Evolutionary conservation across 768 basidiomycete genomes (phyloP).

Genomic region (Phylloporus sp.): DNA sequence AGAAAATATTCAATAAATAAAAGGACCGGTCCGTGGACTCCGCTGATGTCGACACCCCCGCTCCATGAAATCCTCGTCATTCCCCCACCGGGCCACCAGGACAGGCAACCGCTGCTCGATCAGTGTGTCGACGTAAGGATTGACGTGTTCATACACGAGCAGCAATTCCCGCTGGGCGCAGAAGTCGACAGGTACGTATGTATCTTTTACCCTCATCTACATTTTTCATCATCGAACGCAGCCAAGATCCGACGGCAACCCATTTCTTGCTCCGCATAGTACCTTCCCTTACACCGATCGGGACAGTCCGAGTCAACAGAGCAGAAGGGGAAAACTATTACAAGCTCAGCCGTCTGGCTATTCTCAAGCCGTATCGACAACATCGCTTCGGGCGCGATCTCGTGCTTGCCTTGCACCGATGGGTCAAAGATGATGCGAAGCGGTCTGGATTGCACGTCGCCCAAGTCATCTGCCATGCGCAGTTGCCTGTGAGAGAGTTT

Average conservation of each 20-base stretch:
- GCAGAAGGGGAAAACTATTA: constrained; percentile 43
- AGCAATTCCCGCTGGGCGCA: constrained; percentile 63
- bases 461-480: constrained; percentile 61
- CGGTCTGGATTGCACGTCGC: constrained; percentile 26
- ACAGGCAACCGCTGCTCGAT: constrained; percentile 46
- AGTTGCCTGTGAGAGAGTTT: constrained; percentile 63
- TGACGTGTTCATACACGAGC: constrained; percentile 46
- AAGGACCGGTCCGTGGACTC: too few relatives aligned
- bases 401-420: constrained; percentile 56
- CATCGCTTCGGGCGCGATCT: constrained; percentile 63
- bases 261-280: constrained; percentile 70
- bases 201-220: constrained; percentile 8
- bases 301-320: constrained; percentile 57
- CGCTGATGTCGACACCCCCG: too few relatives aligned
- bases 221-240: constrained; percentile 26
- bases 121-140: constrained; percentile 60
- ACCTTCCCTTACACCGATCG: constrained; percentile 58
- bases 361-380: constrained; percentile 61
- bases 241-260: constrained; percentile 56
- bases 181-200: constrained; percentile 68
- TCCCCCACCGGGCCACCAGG: constrained; percentile 32
- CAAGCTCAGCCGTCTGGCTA: constrained; percentile 69
- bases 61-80: constrained; percentile 56
- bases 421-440: constrained; percentile 42
- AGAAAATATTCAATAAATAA: constrained; percentile 1